Evolutionary conservation across 345 rosid genomes (phyloP).

Genomic region (Limnanthes douglasii): DNA sequence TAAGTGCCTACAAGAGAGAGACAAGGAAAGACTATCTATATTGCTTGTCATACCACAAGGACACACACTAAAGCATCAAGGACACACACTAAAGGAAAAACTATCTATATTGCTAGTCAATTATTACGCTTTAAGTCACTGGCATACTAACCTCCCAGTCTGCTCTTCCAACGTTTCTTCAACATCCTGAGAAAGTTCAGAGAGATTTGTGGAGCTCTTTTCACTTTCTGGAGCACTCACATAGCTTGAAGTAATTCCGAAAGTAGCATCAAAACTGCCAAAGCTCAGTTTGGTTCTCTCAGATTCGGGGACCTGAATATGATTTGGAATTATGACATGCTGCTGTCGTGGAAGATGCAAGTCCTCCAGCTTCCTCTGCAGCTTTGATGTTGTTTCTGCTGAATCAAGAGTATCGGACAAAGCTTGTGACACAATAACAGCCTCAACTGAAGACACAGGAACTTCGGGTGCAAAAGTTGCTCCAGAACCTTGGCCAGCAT

Average conservation of each 20-base stretch:
- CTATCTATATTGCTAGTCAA: background rate
- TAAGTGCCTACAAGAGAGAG: no score
- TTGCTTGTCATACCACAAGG: no score
- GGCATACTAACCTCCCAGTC: conserved; percentile 39
- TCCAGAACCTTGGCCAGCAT: conserved; percentile 34
- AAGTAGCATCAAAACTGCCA: conserved; percentile 85
- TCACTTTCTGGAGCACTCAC: conserved; percentile 38
- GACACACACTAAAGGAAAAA: no score
- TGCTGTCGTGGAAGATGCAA: conserved; percentile 62
- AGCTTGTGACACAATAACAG: conserved; percentile 19
- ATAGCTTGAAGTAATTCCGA: conserved; percentile 31
- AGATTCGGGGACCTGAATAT: conserved; percentile 90
- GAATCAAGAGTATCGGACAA: conserved; percentile 24
- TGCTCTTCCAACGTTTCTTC: conserved; percentile 44
- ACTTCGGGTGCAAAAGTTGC: conserved; percentile 29
- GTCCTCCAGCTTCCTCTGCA: conserved; percentile 64
- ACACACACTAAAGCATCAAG: no score
- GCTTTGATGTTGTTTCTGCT: conserved; percentile 43
- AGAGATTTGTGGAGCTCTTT: conserved; percentile 41
- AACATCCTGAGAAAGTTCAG: conserved; percentile 45
- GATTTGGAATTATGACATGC: conserved; percentile 84
- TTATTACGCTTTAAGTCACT: background rate
- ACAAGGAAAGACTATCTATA: no score
- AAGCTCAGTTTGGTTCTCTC: conserved; percentile 79
- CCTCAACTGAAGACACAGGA: conserved; percentile 27